These are phyloP conservation scores for Annulohypoxylon truncatum DNA, from an alignment of 2,329 filamentous ascomycete genomes.

Conservation along the genomic window DNA sequence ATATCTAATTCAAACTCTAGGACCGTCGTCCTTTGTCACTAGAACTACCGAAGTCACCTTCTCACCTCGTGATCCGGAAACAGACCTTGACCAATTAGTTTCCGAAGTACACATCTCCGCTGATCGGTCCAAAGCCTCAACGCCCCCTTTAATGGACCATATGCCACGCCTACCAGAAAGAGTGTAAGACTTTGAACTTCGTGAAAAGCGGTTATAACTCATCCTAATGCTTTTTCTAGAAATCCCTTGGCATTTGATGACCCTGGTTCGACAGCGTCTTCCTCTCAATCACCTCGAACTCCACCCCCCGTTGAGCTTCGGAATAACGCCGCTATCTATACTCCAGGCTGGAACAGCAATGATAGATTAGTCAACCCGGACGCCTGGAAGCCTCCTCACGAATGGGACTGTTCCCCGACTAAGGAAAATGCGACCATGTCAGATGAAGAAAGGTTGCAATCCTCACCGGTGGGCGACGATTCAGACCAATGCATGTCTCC, in stretches of 20 bases:
- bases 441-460: constrained; percentile 40
- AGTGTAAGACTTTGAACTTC: constrained; percentile 42
- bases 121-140: constrained; percentile 45
- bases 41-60: constrained; percentile 55
- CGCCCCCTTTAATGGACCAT: constrained; percentile 34
- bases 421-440: constrained; percentile 39
- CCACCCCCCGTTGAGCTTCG: constrained; percentile 39
- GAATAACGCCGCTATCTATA: constrained; percentile 41
- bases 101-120: constrained; percentile 55
- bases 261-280: constrained; percentile 35
- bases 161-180: constrained; percentile 48
- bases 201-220: constrained; percentile 12
- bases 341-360: constrained; percentile 37
- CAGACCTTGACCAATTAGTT: constrained; percentile 50
- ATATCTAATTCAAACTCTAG: constrained; percentile 54
- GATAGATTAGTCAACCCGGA: constrained; percentile 53
- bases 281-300: constrained; percentile 41
- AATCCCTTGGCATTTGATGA: constrained; percentile 41
- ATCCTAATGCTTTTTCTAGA: constrained; percentile 18
- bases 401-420: constrained; percentile 55
- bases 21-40: constrained; percentile 57
- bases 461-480: constrained; percentile 38
- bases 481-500: constrained; percentile 45
- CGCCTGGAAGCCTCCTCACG: constrained; percentile 59
- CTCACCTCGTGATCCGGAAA: constrained; percentile 50